Evolutionary conservation across 2,329 filamentous ascomycete species (phyloP).

Genomic region (Apiospora aurea): DNA sequence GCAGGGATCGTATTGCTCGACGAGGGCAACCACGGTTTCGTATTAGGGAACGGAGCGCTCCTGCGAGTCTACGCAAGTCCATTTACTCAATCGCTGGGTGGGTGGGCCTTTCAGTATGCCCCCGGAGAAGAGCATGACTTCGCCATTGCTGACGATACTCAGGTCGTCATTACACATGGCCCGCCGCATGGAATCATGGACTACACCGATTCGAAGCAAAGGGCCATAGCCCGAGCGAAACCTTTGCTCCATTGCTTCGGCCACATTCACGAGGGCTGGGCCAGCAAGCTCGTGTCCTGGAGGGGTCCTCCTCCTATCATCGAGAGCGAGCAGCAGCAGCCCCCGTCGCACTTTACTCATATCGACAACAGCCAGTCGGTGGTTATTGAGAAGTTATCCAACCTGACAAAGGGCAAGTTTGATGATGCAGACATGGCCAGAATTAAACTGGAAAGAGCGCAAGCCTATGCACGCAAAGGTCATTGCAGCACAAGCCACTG

Average conservation of each 20-base stretch:
- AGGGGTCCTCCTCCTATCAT: background rate
- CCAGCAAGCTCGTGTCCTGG: constrained; percentile 52
- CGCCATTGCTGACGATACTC: constrained; percentile 35
- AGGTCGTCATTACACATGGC: background rate
- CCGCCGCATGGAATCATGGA: background rate
- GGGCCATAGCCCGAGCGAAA: constrained; percentile 48
- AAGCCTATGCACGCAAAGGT: background rate
- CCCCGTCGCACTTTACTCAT: background rate
- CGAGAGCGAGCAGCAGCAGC: background rate
- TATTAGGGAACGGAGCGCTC: constrained; percentile 55
- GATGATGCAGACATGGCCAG: background rate
- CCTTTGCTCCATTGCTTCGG: constrained; percentile 63
- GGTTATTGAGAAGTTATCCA: background rate
- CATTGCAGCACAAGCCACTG: background rate
- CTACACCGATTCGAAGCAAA: background rate
- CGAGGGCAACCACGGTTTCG: constrained; percentile 56
- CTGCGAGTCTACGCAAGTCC: constrained; percentile 61
- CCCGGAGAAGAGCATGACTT: constrained; percentile 47
- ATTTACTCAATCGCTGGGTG: constrained; percentile 54
- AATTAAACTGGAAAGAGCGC: background rate
- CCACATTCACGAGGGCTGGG: constrained; percentile 68
- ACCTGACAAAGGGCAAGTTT: background rate
- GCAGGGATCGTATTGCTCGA: constrained; percentile 57
- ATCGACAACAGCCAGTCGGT: background rate
- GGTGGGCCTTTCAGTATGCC: constrained; percentile 59